Base-by-base conservation (phyloP, 169 alveolate genomes). In the Perkinsus chesapeaki region DNA sequence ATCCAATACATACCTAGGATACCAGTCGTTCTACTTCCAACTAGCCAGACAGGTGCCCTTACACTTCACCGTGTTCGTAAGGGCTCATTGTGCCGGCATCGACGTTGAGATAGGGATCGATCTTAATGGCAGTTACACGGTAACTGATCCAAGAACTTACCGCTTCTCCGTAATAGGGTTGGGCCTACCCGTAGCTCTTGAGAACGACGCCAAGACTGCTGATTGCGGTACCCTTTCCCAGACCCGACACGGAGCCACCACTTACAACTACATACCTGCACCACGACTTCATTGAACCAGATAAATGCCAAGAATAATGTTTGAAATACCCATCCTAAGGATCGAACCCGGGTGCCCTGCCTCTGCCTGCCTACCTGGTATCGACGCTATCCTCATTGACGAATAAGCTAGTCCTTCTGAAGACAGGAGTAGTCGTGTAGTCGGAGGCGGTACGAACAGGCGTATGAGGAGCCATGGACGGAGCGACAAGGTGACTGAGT, bases 11-110 rank as follows among this genome's bases (percentile, higher is more conserved):
- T 92, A 95, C 20, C 37, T 16, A 12, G 48, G 23, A 27, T 16
- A 19, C 36, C 91, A 91, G 82, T 39, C 43, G 72, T 82, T 27
- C 31, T 7, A 27, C 3, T 12, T 60, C 31, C 82, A 16, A 60
- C 7, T 27, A 60, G 36, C 37, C 12, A 34, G 27, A 34, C 31
- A 34, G 60, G 23, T 9, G 5, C 16, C 91, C 94, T 93, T 94
- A 95, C 39, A 98, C 99, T 95, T 99, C 99, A 20, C 99, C 99
- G 94, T 99, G 99, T 95, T 98, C 99, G 92, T 97, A 97, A 38
- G 99, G 99, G 90, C 99, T 97, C 99, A 99, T 98, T 20, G 99
- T 98, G 39, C 99, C 99, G 27, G 99, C 99, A 94, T 98, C 99
- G 31, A 96, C 94, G 92, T 97, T 98, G 73, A 98, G 97, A 94